Evolutionary conservation across 2,329 filamentous ascomycete species (phyloP).

Genomic region (Nothopassalora personata): DNA sequence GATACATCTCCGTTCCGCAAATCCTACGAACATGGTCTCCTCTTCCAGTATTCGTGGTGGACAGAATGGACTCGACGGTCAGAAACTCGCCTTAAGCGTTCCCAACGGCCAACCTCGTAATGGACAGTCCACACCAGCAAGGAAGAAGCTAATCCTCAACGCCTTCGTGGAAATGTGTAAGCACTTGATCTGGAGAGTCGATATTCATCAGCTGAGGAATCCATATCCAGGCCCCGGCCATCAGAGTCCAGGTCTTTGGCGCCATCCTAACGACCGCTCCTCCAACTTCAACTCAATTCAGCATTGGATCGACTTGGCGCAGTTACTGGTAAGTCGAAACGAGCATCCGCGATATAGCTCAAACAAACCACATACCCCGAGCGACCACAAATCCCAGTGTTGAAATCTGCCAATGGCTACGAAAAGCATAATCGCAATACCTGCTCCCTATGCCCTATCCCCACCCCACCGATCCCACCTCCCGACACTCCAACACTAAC

Average conservation of each 20-base stretch:
- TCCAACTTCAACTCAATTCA: constrained; percentile 55
- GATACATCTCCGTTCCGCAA: not conserved
- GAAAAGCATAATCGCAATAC: no score
- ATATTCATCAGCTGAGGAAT: not conserved
- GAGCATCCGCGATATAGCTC: not conserved
- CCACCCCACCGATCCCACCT: no score
- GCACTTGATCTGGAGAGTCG: not conserved
- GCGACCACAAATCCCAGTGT: no score
- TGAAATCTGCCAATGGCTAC: no score
- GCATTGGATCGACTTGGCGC: constrained; percentile 58
- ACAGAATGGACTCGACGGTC: not conserved
- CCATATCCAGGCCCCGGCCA: constrained; percentile 42
- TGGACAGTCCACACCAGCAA: not conserved
- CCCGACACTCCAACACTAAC: not conserved
- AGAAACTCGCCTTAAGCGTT: not conserved
- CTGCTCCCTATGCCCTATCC: no score
- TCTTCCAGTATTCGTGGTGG: not conserved
- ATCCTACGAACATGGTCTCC: not conserved
- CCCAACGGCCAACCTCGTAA: no score
- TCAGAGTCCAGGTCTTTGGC: constrained; percentile 56
- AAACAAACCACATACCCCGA: no score
- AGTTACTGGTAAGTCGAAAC: constrained; percentile 41
- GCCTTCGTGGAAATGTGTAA: constrained; percentile 35
- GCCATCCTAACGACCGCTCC: constrained; percentile 60
- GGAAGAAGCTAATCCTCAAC: constrained; percentile 36